Evolutionary conservation across 2,329 filamentous ascomycete genomes (phyloP).

Genomic region (Penicillium palitans): DNA sequence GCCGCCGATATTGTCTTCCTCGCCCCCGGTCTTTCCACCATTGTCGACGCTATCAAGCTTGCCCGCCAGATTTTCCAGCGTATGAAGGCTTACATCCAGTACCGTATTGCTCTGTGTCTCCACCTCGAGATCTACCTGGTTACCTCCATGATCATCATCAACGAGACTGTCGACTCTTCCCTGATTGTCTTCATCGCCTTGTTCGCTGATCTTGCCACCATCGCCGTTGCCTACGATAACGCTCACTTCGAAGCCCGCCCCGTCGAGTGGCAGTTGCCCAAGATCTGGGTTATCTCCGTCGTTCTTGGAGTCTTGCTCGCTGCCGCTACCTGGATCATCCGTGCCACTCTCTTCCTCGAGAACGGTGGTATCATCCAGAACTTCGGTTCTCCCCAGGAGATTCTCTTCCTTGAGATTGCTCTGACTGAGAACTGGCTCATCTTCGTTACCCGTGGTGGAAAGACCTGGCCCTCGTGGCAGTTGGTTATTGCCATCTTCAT

Average conservation of each 20-base stretch:
- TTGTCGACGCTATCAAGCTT: conserved; percentile 72
- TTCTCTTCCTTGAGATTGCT: conserved; percentile 86
- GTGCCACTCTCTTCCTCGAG: conserved; percentile 66
- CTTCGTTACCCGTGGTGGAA: conserved; percentile 86
- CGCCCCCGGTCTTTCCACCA: conserved; percentile 69
- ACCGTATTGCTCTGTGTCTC: conserved; percentile 72
- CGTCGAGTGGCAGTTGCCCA: conserved; percentile 77
- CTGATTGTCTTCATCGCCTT: conserved; percentile 78
- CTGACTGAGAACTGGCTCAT: conserved; percentile 96
- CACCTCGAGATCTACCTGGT: conserved; percentile 76
- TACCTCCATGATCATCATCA: conserved; percentile 76
- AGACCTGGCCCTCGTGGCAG: conserved; percentile 74
- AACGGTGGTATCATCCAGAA: conserved; percentile 74
- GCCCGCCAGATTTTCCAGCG: conserved; percentile 74
- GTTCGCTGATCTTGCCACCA: conserved; percentile 76
- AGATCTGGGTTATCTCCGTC: conserved; percentile 71
- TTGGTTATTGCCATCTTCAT: conserved; percentile 68
- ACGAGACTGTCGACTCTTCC: conserved; percentile 71
- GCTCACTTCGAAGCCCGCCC: conserved; percentile 72
- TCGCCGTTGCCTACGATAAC: conserved; percentile 77
- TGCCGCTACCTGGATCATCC: conserved; percentile 70
- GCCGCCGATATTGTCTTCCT: conserved; percentile 75
- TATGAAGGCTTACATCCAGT: conserved; percentile 76
- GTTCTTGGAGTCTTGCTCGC: conserved; percentile 67
- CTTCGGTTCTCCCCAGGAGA: conserved; percentile 72